A percentile compares a stretch with the other conserved stretches of the same genome.
These are phyloP conservation scores for Diaporthe vexans DNA, from an alignment of 2,329 filamentous ascomycete species.

Conservation along the genomic window DNA sequence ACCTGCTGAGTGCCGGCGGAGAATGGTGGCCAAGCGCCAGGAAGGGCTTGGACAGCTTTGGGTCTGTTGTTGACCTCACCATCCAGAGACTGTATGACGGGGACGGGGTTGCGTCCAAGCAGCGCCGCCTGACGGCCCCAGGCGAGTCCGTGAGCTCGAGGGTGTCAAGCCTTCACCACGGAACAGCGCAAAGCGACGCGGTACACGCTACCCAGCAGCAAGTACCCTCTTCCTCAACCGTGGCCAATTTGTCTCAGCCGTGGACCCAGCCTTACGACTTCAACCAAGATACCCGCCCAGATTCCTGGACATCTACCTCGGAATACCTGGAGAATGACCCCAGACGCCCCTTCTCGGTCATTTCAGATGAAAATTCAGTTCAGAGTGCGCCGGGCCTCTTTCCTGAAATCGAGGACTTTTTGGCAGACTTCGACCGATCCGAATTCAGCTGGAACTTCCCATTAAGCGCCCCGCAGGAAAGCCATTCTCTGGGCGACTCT, in stretches of 20 bases:
- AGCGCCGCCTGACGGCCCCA: neutral
- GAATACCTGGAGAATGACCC: neutral
- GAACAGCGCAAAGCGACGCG: neutral
- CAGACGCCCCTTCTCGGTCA: neutral
- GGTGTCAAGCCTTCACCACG: neutral
- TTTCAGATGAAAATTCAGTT: neutral
- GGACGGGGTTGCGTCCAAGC: neutral
- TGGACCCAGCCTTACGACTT: neutral
- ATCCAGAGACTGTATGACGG: slow-evolving; percentile 13
- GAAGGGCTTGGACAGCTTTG: slow-evolving; percentile 51
- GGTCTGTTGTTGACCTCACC: slow-evolving; percentile 48
- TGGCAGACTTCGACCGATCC: slow-evolving; percentile 7
- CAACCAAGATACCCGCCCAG: neutral
- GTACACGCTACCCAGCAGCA: neutral
- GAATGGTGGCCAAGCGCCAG: slow-evolving; percentile 57
- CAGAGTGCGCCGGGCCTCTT: neutral
- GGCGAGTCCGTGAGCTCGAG: neutral
- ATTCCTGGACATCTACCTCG: neutral
- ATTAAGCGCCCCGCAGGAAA: neutral
- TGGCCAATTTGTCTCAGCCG: neutral
- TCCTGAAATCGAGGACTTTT: slow-evolving; percentile 14
- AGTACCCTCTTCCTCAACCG: neutral
- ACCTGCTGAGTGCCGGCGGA: slow-evolving; percentile 54
- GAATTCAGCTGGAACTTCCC: slow-evolving; percentile 16
- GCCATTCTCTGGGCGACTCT: neutral